Evolutionary conservation across 2,329 filamentous ascomycete genomes (phyloP).

Genomic region (Uncinocarpus reesii): DNA sequence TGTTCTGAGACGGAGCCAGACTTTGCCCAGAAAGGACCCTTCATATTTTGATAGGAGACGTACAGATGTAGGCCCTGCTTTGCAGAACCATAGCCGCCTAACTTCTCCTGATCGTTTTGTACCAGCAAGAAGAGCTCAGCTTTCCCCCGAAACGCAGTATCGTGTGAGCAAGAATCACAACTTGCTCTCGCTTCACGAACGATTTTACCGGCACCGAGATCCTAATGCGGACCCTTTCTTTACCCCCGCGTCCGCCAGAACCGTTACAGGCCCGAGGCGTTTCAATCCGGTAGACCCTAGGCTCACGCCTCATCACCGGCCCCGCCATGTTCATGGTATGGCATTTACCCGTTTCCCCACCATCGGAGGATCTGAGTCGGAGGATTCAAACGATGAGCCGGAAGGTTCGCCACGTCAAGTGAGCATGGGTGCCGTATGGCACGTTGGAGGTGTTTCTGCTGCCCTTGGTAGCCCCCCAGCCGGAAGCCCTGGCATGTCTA

Average conservation of each 20-base stretch:
- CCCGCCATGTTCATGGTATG: conserved; percentile 27
- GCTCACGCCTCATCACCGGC: conserved; percentile 25
- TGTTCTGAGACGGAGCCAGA: background rate
- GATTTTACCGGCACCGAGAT: conserved; percentile 35
- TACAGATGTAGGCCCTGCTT: background rate
- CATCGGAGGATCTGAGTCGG: background rate
- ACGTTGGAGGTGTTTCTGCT: conserved; percentile 59
- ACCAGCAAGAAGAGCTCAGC: conserved; percentile 36
- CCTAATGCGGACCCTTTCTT: conserved; percentile 46
- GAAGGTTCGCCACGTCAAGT: conserved; percentile 36
- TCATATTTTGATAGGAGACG: conserved; percentile 10
- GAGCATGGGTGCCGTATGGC: conserved; percentile 64
- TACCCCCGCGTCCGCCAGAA: conserved; percentile 20
- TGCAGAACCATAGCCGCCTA: conserved; percentile 17
- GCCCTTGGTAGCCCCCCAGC: conserved; percentile 22
- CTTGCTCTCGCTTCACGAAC: conserved; percentile 40
- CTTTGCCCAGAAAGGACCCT: conserved; percentile 7
- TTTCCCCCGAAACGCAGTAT: conserved; percentile 41
- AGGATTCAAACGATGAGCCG: background rate
- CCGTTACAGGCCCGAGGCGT: conserved; percentile 19
- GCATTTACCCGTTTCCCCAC: conserved; percentile 14
- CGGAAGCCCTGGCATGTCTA: conserved; percentile 51
- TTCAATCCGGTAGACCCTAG: conserved; percentile 15
- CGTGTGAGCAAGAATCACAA: conserved; percentile 42
- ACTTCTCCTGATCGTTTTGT: conserved; percentile 51